Evolutionary conservation across 495 filamentous ascomycete species (phyloP), one percentile per base, ranked within the genome.

Genomic region (Durotheca rogersii): DNA sequence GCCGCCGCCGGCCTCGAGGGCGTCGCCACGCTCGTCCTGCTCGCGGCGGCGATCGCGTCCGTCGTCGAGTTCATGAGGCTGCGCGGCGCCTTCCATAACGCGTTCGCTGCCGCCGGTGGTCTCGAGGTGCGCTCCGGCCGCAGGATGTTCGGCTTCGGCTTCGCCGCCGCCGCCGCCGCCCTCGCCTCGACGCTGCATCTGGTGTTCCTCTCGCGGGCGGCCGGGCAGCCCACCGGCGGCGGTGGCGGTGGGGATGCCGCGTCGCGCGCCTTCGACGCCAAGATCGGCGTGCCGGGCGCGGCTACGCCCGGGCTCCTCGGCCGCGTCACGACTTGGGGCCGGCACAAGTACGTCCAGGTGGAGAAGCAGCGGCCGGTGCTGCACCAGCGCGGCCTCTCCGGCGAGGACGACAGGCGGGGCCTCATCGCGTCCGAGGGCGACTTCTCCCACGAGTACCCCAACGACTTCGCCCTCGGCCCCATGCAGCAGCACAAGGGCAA

Each of bases 261-360:
- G 23, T 29, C 9, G 32, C 32, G 12, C 47, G 45, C 15, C 21
- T 44, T 31, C 39, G 29, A 20, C 36, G 43, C 17, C 51, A 54
- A 38, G 38, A 27, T 9, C 23, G 23, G 23, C 23, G 23, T 4
- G 23, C 23, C 30, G 33, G 33, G 33, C 30, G 41, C 19, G 25
- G 34, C 37, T n/a, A 47, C n/a, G 30, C 19, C 30, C n/a, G 42
- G 34, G 1, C 41, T 64, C 20, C 25, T 62, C 15, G 39, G 34
- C 15, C 53, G 53, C 3, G 27, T 67, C 3, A 60, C 56, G 0
- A 56, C 56, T n/a, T 59, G 53, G 47, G 38, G 43, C 7, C 57
- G 49, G 2, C 68, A 68, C 46, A 66, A 62, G 37, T 73, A 73
- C 29, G 59, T 61, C 7, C 64, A 65, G 47, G 42, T 72, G 36